These are phyloP conservation scores for Casuarina cunninghamiana DNA, from an alignment of 306 rosid species.

Conservation along the genomic window DNA sequence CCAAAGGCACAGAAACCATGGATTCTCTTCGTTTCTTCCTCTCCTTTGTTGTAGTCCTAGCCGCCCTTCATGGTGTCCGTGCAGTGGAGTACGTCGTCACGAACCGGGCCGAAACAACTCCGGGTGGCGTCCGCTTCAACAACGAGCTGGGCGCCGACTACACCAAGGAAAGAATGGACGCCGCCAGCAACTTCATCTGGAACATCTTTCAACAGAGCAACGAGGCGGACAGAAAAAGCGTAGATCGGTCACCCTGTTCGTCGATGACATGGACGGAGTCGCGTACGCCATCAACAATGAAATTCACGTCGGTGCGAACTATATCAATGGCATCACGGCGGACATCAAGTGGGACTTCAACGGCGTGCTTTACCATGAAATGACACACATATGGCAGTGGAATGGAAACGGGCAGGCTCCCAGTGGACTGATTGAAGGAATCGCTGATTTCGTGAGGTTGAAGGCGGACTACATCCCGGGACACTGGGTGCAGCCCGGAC, in stretches of 20 bases:
- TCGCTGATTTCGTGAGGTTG: constrained; percentile 47
- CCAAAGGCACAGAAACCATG: constrained; percentile 7
- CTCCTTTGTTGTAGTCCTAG: constrained; percentile 28
- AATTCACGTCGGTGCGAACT: constrained; percentile 41
- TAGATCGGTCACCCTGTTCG: constrained; percentile 25
- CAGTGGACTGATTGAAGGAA: constrained; percentile 33
- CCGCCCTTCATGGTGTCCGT: constrained; percentile 17
- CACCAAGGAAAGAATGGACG: too few species aligned
- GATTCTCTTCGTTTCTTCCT: constrained; percentile 14
- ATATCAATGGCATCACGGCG: constrained; percentile 4
- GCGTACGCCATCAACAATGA: constrained; percentile 33
- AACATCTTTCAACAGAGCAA: constrained; percentile 24
- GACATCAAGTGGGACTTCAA: constrained; percentile 33
- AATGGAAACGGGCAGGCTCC: neutral
- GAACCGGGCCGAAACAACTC: too few species aligned
- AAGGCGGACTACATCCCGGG: constrained; percentile 28
- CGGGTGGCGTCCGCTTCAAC: too few species aligned
- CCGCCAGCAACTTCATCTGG: constrained; percentile 21
- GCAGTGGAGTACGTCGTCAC: constrained; percentile 37
- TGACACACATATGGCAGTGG: constrained; percentile 44
- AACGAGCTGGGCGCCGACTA: too few species aligned
- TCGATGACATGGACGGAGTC: constrained; percentile 28
- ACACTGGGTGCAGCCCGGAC: constrained; percentile 16
- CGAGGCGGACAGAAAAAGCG: constrained; percentile 22
- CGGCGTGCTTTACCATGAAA: constrained; percentile 43